Conservation (phyloP, 257 asterid genomes). For the Plectranthus barbatus region DNA sequence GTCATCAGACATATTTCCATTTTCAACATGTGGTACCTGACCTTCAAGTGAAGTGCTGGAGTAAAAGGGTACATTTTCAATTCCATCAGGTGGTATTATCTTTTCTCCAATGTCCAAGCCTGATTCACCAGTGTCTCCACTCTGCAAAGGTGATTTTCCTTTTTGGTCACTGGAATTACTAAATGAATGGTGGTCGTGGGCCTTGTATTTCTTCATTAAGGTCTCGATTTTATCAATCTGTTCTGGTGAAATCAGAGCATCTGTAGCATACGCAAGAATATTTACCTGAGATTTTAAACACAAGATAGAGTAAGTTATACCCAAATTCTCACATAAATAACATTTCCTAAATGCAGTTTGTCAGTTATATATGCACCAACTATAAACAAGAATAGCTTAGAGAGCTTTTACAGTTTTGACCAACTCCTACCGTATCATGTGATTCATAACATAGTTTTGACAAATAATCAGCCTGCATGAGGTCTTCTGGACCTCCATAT, state of each 20-base stretch:
- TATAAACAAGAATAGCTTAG: background rate
- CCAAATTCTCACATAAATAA: slow-evolving; percentile 1
- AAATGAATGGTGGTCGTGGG: slow-evolving; percentile 29
- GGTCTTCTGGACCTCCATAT: slow-evolving; percentile 73
- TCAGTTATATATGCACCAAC: slow-evolving; percentile 1
- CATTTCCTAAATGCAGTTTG: background rate
- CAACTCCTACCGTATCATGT: slow-evolving; percentile 65
- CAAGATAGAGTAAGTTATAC: slow-evolving; percentile 19
- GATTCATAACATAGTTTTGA: slow-evolving; percentile 69
- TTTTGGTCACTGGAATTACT: slow-evolving; percentile 54
- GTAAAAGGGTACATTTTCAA: slow-evolving; percentile 40
- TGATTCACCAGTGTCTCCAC: slow-evolving; percentile 71
- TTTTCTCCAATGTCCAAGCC: slow-evolving; percentile 53
- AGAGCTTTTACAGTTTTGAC: slow-evolving; percentile 7
- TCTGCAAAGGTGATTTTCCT: slow-evolving; percentile 65
- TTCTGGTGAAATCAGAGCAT: slow-evolving; percentile 60
- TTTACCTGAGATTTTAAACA: slow-evolving; percentile 67
- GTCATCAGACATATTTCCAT: slow-evolving; percentile 40
- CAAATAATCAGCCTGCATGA: slow-evolving; percentile 53
- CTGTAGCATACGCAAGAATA: slow-evolving; percentile 83
- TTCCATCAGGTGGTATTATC: slow-evolving; percentile 36
- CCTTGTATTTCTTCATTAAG: slow-evolving; percentile 45
- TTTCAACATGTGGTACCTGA: slow-evolving; percentile 23
- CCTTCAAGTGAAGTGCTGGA: slow-evolving; percentile 37
- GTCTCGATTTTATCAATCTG: slow-evolving; percentile 52